Conservation (phyloP, 1,284 basidiomycete species). For the Retiboletus fuscus region DNA sequence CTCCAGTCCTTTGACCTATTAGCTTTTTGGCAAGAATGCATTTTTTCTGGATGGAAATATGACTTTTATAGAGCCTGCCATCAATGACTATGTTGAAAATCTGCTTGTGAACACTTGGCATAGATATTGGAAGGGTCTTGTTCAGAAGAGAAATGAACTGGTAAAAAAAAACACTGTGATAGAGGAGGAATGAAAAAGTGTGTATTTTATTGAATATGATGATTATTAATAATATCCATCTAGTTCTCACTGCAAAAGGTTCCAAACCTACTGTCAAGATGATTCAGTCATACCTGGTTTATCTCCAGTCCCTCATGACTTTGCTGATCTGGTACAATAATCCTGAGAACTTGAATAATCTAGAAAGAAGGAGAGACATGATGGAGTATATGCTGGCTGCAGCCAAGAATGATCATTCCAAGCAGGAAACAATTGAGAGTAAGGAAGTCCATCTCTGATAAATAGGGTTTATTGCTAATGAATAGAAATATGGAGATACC, state of each 20-base stretch:
- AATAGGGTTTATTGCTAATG: too few species aligned
- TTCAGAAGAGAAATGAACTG: background rate
- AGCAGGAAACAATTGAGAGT: background rate
- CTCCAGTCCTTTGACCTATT: background rate
- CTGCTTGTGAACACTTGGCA: conserved; percentile 3
- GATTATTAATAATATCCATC: background rate
- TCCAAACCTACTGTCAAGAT: background rate
- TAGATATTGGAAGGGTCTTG: conserved; percentile 1
- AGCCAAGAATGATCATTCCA: background rate
- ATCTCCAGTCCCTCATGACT: background rate
- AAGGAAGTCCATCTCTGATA: background rate
- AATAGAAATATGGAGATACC: too few species aligned
- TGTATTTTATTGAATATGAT: background rate
- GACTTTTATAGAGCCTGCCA: background rate
- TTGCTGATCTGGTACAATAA: background rate
- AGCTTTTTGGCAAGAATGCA: background rate
- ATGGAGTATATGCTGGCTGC: conserved; percentile 1
- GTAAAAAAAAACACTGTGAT: background rate
- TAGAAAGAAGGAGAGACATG: background rate
- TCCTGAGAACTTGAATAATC: background rate
- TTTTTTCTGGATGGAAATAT: background rate
- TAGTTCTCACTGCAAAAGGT: conserved; percentile 3
- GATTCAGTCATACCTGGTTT: background rate
- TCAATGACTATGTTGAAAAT: conserved; percentile 2
- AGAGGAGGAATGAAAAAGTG: background rate